Evolutionary conservation across 257 asterid genomes (phyloP).

Genomic region (Osmanthus fragrans): DNA sequence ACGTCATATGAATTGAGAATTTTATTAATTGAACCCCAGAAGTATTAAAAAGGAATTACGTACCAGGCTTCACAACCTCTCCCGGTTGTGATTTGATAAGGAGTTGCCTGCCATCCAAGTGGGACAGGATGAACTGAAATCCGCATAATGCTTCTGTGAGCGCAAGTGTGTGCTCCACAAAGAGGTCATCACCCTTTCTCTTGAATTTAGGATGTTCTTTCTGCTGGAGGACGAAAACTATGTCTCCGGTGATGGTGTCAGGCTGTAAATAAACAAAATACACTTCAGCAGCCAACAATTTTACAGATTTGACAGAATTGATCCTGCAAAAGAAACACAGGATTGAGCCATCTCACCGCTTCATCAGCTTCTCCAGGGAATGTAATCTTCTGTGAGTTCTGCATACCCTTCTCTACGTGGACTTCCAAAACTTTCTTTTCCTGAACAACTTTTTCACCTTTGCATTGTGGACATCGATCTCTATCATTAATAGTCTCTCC

Average conservation of each 20-base stretch:
- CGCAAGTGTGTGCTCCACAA: slow-evolving; percentile 56
- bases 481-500: slow-evolving; percentile 64
- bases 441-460: slow-evolving; percentile 63
- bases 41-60: not conserved
- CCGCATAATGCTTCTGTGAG: slow-evolving; percentile 75
- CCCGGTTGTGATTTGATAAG: slow-evolving; percentile 70
- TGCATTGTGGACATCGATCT: slow-evolving; percentile 68
- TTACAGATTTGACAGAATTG: not conserved
- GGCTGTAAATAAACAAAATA: slow-evolving; percentile 42
- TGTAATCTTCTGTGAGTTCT: slow-evolving; percentile 63
- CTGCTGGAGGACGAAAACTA: slow-evolving; percentile 65
- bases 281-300: not conserved
- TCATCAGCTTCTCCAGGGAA: slow-evolving; percentile 81
- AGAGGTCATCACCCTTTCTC: slow-evolving; percentile 69
- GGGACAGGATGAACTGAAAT: slow-evolving; percentile 58
- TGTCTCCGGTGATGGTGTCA: slow-evolving; percentile 65
- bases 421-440: slow-evolving; percentile 77
- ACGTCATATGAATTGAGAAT: not conserved
- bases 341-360: slow-evolving; percentile 42
- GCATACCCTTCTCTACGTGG: slow-evolving; percentile 74
- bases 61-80: slow-evolving; percentile 71
- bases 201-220: slow-evolving; percentile 69
- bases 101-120: slow-evolving; percentile 62
- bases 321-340: not conserved
- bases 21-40: not conserved